Conservation (phyloP, 2,329 filamentous ascomycete species). For the Lojkania enalia region DNA sequence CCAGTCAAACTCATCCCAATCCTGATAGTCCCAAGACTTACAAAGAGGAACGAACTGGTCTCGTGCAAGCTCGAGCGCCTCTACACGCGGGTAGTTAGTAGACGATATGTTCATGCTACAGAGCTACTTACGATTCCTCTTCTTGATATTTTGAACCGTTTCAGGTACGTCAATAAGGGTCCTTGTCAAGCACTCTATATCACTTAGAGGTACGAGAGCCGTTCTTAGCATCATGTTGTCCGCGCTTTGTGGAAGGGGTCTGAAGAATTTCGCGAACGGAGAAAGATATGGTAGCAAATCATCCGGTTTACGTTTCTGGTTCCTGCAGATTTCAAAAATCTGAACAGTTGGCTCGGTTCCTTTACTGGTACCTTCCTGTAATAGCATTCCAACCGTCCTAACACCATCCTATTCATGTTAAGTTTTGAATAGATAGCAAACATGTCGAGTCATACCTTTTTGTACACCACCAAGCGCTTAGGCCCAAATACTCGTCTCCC, state of each 20-base stretch:
- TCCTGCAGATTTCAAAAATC: conserved; percentile 74
- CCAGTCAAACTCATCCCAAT: conserved; percentile 86
- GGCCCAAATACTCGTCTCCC: conserved; percentile 77
- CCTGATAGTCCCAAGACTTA: conserved; percentile 70
- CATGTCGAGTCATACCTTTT: conserved; percentile 50
- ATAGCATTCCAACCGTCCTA: conserved; percentile 77
- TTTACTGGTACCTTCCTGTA: conserved; percentile 72
- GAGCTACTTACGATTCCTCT: conserved; percentile 52
- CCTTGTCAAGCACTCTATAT: conserved; percentile 83
- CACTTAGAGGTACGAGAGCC: conserved; percentile 70
- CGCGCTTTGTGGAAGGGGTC: conserved; percentile 66
- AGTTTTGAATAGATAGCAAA: background rate
- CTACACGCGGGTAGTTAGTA: conserved; percentile 32
- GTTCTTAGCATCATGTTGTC: conserved; percentile 70
- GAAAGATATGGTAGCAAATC: conserved; percentile 85
- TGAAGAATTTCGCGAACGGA: conserved; percentile 68
- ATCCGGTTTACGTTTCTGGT: conserved; percentile 73
- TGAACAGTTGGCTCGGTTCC: conserved; percentile 71
- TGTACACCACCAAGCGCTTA: conserved; percentile 81
- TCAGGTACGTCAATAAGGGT: conserved; percentile 60
- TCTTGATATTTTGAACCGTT: conserved; percentile 48
- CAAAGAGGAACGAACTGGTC: conserved; percentile 71
- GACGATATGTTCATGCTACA: conserved; percentile 3
- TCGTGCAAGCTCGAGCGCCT: conserved; percentile 63
- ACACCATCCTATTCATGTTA: conserved; percentile 75